Evolutionary conservation across 2,329 filamentous ascomycete species (phyloP), one percentile per base, ranked within the genome.

Genomic region (Penicillium sp.): DNA sequence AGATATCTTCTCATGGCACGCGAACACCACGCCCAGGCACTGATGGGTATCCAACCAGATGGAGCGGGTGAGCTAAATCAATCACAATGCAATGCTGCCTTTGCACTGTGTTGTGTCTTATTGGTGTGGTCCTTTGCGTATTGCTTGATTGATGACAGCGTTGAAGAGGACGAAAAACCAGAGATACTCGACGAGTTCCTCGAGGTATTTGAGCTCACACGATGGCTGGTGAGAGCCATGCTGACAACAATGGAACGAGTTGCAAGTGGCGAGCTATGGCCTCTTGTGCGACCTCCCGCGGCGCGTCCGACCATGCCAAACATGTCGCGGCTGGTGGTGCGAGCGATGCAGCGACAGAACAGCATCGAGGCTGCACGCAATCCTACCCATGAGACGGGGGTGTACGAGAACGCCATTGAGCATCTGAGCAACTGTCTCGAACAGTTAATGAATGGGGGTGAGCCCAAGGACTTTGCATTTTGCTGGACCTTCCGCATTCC

Each of bases 401-500:
- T 64, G 9, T 73, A 69, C 34, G 59, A 62, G 8, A 37, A 54
- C 7, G 59, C 68, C 3, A 70, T 73, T 13, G 54, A 63, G 11
- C 60, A 71, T 28, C 52, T 73, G 29, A 60, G 64, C 11, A 45
- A 49, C 18, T 64, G 62, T 2, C 56, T 73, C 10, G 66, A 68
- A 23, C 62, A 63, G 45, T 59, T 73, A n/a, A 63, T 68, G 39
- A 59, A 58, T 21, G 67, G 69, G 5, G 60, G 65, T n/a, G 68
- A 71, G 39, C 64, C 65, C 8, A 63, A 63, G 49, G 58, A 67
- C 6, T 64, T 67, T 48, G 60, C 69, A 77, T 85, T 51, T 85
- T 88, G 64, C 14, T 79, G 77, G 71, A 85, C 87, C 1, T 85
- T 85, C 14, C 86, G 86, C 79, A 11, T 83, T 80, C 52, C 83